Base-by-base conservation (phyloP, 106 monocot species). In the Allium cepa region DNA sequence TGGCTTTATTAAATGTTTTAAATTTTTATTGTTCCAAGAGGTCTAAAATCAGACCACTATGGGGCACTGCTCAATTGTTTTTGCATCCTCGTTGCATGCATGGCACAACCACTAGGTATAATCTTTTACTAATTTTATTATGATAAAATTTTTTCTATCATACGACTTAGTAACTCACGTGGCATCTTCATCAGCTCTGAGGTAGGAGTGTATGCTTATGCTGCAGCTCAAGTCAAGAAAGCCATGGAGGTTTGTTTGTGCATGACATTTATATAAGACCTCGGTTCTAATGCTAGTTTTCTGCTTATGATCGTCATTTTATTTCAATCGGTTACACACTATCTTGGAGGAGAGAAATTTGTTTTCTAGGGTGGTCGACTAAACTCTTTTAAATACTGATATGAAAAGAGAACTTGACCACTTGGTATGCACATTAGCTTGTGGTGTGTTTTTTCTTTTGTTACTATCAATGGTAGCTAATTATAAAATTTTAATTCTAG, bases 81-180 rank as follows among this genome's bases (percentile, higher is more conserved):
- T 63, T 90, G 80, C 97, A 92, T 74, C 89, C 97, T 10, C 89
- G 89, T 12, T 99, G 92, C 71, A 87, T 99, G 92, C 97, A 99
- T 72, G 97, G 97, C 64, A 92, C 84, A 81, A 92, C 90, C n/a
- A 99, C 89, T 36, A 99, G 92, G 97, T 90, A 53, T 71, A 11
- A 36, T 36, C 1, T 1, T 36, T 36, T 36, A 4, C 36, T 36
- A 36, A 36, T 36, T 36, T 36, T 36, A 36, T 36, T 36, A 36
- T 4, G 4, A 36, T 36, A 36, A 36, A 36, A 2, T 36, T 36
- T 36, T 36, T 36, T 36, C 36, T 4, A 36, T 36, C 36, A 36
- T 36, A 36, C 4, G 36, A 36, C 36, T 36, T 36, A 4, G 36
- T 36, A 36, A n/a, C n/a, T n/a, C n/a, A n/a, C n/a, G n/a, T n/a